phyloP scores from a whole-genome alignment of 1,284 basidiomycete species.

The Ganoderma boninense region DNA sequence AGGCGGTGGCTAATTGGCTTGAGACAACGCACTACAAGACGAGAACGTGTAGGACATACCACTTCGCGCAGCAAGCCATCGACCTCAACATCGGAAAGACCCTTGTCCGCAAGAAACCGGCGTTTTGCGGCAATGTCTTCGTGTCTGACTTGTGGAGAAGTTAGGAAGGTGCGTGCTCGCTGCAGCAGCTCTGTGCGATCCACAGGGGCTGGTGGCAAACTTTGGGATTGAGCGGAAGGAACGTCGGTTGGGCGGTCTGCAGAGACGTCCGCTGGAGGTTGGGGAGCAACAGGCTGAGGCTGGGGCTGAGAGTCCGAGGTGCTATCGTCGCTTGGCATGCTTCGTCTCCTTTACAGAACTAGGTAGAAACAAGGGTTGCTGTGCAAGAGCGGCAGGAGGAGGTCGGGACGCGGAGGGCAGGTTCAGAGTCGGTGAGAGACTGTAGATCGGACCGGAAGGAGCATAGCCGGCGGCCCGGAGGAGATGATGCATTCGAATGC shows the following conservation, averaged over 20 bases:
- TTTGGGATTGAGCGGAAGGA: slow-evolving; percentile 14
- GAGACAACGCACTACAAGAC: slow-evolving; percentile 19
- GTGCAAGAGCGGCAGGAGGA: neutral
- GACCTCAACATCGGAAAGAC: slow-evolving; percentile 68
- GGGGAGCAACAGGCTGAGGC: neutral
- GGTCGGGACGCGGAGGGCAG: neutral
- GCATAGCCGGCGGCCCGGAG: neutral
- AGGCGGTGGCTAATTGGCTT: slow-evolving; percentile 52
- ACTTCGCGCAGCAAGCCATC: slow-evolving; percentile 63
- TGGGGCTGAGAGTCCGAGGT: slow-evolving; percentile 1
- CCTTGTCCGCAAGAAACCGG: slow-evolving; percentile 76
- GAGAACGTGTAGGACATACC: slow-evolving; percentile 48
- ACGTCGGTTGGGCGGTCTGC: slow-evolving; percentile 16
- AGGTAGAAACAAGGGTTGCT: neutral
- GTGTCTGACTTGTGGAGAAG: slow-evolving; percentile 67
- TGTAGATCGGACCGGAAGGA: neutral
- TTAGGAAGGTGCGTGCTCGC: slow-evolving; percentile 69
- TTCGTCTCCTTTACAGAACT: neutral
- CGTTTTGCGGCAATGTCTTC: slow-evolving; percentile 67
- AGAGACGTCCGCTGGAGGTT: slow-evolving; percentile 2
- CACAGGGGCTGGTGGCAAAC: neutral
- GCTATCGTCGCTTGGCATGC: slow-evolving; percentile 29
- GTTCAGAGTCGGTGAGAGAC: neutral
- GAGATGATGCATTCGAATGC: neutral
- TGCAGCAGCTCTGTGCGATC: slow-evolving; percentile 56